Conservation (phyloP, 2,329 filamentous ascomycete genomes). For the Aspergillus sp. region DNA sequence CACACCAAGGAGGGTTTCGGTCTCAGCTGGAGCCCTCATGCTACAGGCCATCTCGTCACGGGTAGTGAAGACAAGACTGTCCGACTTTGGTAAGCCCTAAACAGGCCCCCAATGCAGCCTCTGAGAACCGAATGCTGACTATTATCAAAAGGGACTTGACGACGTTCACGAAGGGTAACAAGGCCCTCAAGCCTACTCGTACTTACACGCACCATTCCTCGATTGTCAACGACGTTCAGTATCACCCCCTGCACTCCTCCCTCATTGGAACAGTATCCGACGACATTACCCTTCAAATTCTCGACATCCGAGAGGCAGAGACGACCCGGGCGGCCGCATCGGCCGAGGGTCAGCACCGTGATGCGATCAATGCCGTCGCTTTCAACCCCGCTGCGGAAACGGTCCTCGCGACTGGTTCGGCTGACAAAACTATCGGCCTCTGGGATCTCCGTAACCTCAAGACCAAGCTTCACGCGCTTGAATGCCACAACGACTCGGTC, state of each 20-base stretch:
- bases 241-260: slow-evolving; percentile 80
- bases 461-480: slow-evolving; percentile 83
- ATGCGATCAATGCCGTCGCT: slow-evolving; percentile 92
- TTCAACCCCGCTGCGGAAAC: slow-evolving; percentile 93
- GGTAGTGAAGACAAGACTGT: slow-evolving; percentile 93
- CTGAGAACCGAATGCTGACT: not conserved
- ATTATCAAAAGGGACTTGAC: slow-evolving; percentile 65
- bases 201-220: slow-evolving; percentile 85
- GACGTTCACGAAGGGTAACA: slow-evolving; percentile 68
- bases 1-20: slow-evolving; percentile 90
- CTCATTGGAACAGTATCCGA: slow-evolving; percentile 94
- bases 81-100: slow-evolving; percentile 71
- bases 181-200: slow-evolving; percentile 66
- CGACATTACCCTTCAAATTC: slow-evolving; percentile 86
- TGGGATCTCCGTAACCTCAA: slow-evolving; percentile 94
- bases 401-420: slow-evolving; percentile 86
- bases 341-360: slow-evolving; percentile 73
- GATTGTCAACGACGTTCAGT: slow-evolving; percentile 95
- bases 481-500: slow-evolving; percentile 85
- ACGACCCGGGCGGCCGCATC: slow-evolving; percentile 68
- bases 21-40: slow-evolving; percentile 85
- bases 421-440: slow-evolving; percentile 89
- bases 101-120: not conserved
- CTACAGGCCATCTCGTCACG: slow-evolving; percentile 77
- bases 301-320: slow-evolving; percentile 74